Percentiles rank a stretch among this genome's conserved stretches.
phyloP scores from a whole-genome alignment of 352 stramenopile genomes.

The Plasmopara halstedii region DNA sequence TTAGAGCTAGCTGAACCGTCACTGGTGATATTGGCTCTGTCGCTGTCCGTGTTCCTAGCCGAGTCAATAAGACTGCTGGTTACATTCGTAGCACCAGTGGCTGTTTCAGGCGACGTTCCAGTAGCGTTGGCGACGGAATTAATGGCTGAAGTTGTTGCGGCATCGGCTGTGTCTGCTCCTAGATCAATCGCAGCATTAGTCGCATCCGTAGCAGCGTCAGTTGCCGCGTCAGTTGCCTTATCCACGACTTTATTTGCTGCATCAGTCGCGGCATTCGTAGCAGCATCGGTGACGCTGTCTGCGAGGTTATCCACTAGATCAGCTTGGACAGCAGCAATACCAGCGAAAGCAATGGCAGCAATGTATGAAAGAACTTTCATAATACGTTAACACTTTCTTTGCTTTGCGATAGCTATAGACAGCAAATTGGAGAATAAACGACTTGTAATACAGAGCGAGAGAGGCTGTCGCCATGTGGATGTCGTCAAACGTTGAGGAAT shows the following conservation, averaged over 20 bases:
- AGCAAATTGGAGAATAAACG: slow-evolving; percentile 14
- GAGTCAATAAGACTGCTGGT: slow-evolving; percentile 12
- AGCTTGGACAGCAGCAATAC: slow-evolving; percentile 9
- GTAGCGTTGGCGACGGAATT: slow-evolving; percentile 11
- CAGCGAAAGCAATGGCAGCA: slow-evolving; percentile 7
- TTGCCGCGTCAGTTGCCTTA: slow-evolving; percentile 3
- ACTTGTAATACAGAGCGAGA: slow-evolving; percentile 4
- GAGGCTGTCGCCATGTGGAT: slow-evolving; percentile 10
- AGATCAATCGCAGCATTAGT: slow-evolving; percentile 7
- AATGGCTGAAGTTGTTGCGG: slow-evolving; percentile 5
- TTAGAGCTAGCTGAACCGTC: slow-evolving; percentile 7
- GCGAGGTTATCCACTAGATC: slow-evolving; percentile 8
- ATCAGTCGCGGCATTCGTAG: slow-evolving; percentile 7
- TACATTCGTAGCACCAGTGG: slow-evolving; percentile 8
- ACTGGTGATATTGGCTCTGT: slow-evolving; percentile 12
- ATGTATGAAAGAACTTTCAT: slow-evolving; percentile 19
- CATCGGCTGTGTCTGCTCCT: slow-evolving; percentile 4
- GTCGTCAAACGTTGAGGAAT: slow-evolving; percentile 1
- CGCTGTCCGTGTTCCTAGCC: slow-evolving; percentile 2
- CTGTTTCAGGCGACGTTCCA: slow-evolving; percentile 6
- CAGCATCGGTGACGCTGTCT: slow-evolving; percentile 7
- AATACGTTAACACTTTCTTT: background rate
- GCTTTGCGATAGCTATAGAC: background rate
- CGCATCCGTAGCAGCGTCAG: slow-evolving; percentile 1
- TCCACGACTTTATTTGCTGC: slow-evolving; percentile 2